Conservation (phyloP, 1,139 yeast species). For the Saccharomycopsis crataegensis region DNA sequence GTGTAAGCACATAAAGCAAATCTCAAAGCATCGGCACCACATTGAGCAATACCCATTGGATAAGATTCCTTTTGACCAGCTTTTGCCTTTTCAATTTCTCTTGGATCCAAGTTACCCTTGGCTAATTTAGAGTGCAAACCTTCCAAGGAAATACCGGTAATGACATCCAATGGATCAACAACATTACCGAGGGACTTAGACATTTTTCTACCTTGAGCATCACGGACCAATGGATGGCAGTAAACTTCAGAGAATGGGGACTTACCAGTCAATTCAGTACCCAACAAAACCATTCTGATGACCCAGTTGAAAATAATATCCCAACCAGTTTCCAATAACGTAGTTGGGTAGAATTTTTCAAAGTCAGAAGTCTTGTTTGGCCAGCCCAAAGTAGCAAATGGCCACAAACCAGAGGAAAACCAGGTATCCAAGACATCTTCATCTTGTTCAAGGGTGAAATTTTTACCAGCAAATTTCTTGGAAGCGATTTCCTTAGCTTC, state of each 20-base stretch:
- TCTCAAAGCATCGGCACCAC: constrained; percentile 98
- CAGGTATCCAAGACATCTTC: constrained; percentile 98
- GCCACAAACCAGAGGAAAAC: constrained; percentile 99
- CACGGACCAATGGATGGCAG: constrained; percentile 97
- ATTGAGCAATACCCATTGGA: constrained; percentile 97
- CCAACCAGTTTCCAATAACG: constrained; percentile 97
- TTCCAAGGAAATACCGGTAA: constrained; percentile 76
- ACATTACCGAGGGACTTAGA: constrained; percentile 97
- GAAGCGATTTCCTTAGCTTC: constrained; percentile 84
- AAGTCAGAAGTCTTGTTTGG: constrained; percentile 73
- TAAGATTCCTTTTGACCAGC: constrained; percentile 84
- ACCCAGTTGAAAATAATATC: constrained; percentile 99
- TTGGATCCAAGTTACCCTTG: constrained; percentile 82
- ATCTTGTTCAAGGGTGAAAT: constrained; percentile 80
- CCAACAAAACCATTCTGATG: constrained; percentile 89
- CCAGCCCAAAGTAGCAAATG: constrained; percentile 95
- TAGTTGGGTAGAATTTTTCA: constrained; percentile 78
- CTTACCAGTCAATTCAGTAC: constrained; percentile 82
- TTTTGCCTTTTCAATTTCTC: constrained; percentile 80
- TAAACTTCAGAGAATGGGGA: constrained; percentile 94
- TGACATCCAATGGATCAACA: constrained; percentile 91
- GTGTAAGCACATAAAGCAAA: constrained; percentile 98
- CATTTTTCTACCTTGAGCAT: constrained; percentile 99
- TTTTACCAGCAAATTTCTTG: constrained; percentile 60
- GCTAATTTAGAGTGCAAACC: constrained; percentile 71